These are phyloP conservation scores for Phytophthora citricola DNA, from an alignment of 352 stramenopile species.

Conservation along the genomic window DNA sequence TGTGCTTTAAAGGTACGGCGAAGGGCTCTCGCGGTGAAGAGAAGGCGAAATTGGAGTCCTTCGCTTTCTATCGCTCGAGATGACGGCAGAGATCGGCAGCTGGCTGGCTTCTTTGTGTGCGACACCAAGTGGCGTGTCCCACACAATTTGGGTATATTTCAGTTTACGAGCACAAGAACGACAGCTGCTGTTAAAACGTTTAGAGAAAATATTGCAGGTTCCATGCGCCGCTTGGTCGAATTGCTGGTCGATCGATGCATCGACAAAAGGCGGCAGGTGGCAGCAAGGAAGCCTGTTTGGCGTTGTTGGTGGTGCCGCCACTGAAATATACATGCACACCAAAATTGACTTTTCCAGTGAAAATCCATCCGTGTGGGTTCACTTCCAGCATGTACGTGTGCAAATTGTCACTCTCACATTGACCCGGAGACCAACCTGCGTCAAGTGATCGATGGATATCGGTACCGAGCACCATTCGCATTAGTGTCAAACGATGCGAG, in stretches of 20 bases:
- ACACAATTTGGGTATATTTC: slow-evolving; percentile 20
- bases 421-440: background rate
- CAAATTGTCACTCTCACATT: too few relatives aligned
- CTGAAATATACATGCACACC: background rate
- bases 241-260: slow-evolving; percentile 4
- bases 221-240: background rate
- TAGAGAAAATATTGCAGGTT: background rate
- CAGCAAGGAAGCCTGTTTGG: background rate
- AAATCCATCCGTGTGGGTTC: background rate
- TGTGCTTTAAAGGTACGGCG: background rate
- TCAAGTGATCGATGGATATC: background rate
- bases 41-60: slow-evolving; percentile 18
- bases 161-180: slow-evolving; percentile 6
- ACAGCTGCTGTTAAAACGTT: background rate
- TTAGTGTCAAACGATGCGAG: slow-evolving; percentile 15
- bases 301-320: background rate
- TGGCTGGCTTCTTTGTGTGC: slow-evolving; percentile 37
- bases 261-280: background rate
- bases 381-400: background rate
- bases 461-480: background rate
- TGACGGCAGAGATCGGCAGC: slow-evolving; percentile 41
- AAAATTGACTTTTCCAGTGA: background rate
- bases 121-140: slow-evolving; percentile 18
- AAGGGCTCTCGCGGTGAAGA: slow-evolving; percentile 27
- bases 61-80: slow-evolving; percentile 16